A percentile compares a stretch with the other conserved stretches of the same genome.
phyloP scores from a whole-genome alignment of 495 filamentous ascomycete genomes.

The Xylaria sp. region DNA sequence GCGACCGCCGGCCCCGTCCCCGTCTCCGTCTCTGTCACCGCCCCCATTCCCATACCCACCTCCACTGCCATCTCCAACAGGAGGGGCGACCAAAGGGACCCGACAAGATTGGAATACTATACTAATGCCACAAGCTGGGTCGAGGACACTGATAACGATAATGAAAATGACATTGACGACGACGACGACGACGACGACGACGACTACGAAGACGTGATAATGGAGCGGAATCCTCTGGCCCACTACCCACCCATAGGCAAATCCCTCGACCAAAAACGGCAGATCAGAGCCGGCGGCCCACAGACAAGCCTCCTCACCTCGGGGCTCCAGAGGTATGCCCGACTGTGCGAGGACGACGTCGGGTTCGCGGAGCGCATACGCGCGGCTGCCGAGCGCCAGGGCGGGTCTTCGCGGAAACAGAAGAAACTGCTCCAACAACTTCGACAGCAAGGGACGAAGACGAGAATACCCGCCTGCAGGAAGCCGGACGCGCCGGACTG shows the following conservation, averaged over 20 bases:
- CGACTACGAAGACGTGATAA: not conserved
- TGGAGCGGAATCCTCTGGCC: not conserved
- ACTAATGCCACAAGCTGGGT: not conserved
- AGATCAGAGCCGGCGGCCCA: not conserved
- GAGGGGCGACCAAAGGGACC: not conserved
- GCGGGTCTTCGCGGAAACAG: not conserved
- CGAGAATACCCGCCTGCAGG: not conserved
- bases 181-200: not conserved
- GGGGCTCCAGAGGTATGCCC: not conserved
- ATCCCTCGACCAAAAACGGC: not conserved
- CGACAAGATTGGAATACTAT: not conserved
- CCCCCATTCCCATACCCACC: not conserved
- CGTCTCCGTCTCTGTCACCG: not conserved
- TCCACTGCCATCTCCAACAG: not conserved
- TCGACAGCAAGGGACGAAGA: not conserved
- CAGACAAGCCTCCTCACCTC: not conserved
- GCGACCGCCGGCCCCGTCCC: not conserved
- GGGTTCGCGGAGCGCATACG: not conserved
- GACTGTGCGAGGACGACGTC: not conserved
- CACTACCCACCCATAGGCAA: not conserved
- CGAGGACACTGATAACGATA: not conserved
- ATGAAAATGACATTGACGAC: not conserved
- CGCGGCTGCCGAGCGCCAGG: not conserved
- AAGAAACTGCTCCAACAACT: not conserved
- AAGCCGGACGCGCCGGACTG: not conserved